Evolutionary conservation across 1,284 basidiomycete species (phyloP).

Genomic region (Ustilago trichophora): DNA sequence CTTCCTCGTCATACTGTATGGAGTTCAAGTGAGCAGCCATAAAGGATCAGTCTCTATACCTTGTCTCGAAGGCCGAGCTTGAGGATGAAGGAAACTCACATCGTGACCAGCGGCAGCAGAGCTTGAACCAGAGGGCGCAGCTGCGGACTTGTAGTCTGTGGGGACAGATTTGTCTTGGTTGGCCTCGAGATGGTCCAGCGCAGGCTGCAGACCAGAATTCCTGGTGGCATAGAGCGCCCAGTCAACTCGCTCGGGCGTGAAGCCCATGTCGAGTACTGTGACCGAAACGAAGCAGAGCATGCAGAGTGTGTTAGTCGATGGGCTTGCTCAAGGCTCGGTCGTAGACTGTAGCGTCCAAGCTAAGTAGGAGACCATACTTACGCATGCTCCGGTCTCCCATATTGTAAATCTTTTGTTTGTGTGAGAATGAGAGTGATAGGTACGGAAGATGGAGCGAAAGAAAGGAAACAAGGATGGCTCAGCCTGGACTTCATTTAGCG

Average conservation of each 20-base stretch:
- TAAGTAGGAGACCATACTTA: conserved; percentile 17
- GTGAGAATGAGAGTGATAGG: not conserved
- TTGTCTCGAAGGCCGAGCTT: too few species aligned
- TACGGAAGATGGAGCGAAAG: not conserved
- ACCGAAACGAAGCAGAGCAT: not conserved
- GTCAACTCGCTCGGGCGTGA: conserved; percentile 60
- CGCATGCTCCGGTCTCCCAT: conserved; percentile 43
- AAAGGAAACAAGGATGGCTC: conserved; percentile 1
- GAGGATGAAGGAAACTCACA: too few species aligned
- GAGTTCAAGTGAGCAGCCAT: too few species aligned
- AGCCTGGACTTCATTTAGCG: conserved; percentile 1
- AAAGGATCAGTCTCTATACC: too few species aligned
- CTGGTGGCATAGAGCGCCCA: conserved; percentile 62
- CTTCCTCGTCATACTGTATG: conserved; percentile 61
- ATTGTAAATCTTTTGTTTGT: not conserved
- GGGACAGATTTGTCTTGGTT: conserved; percentile 60
- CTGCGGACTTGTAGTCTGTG: conserved; percentile 38
- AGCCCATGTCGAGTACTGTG: conserved; percentile 64
- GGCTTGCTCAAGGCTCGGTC: too few species aligned
- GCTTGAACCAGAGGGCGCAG: conserved; percentile 8
- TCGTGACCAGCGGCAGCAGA: conserved; percentile 28
- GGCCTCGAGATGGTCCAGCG: conserved; percentile 64
- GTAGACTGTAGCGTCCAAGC: too few species aligned
- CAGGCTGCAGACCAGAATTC: conserved; percentile 54
- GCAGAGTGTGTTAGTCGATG: not conserved